phyloP scores from a whole-genome alignment of 495 filamentous ascomycete species.

The Xylaria venustula region DNA sequence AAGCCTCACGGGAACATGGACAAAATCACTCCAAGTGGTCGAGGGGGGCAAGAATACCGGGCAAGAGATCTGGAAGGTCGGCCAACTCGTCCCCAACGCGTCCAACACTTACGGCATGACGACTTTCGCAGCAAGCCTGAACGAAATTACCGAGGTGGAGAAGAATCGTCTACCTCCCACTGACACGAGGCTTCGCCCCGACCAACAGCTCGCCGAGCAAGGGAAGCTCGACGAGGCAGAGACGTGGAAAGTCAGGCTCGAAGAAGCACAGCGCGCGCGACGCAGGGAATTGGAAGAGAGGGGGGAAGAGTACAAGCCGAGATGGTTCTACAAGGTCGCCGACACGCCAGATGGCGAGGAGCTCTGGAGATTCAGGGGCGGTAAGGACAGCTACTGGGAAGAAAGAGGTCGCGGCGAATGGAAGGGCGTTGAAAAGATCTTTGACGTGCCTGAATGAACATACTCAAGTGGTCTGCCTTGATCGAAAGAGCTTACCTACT shows the following conservation, averaged over 20 bases:
- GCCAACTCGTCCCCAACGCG: constrained; percentile 70
- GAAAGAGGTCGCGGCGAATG: constrained; percentile 68
- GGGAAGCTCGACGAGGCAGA: constrained; percentile 84
- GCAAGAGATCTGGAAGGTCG: constrained; percentile 73
- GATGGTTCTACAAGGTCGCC: constrained; percentile 75
- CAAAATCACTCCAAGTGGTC: constrained; percentile 60
- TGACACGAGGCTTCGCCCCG: constrained; percentile 81
- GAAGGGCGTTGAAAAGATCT: constrained; percentile 70
- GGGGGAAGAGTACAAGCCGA: constrained; percentile 67
- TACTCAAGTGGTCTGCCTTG: neutral
- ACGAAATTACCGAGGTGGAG: constrained; percentile 84
- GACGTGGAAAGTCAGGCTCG: constrained; percentile 74
- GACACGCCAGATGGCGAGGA: constrained; percentile 61
- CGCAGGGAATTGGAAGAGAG: constrained; percentile 71
- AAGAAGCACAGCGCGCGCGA: constrained; percentile 79
- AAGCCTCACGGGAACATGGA: constrained; percentile 82
- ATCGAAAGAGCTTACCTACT: neutral
- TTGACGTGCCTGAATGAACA: constrained; percentile 33
- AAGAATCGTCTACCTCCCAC: constrained; percentile 69
- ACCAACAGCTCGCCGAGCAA: constrained; percentile 83
- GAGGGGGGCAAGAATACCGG: constrained; percentile 55
- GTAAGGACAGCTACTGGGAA: constrained; percentile 91
- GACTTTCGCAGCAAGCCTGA: constrained; percentile 78
- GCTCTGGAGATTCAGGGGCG: constrained; percentile 75
- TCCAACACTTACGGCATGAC: constrained; percentile 83